Conservation (phyloP, 2,329 filamentous ascomycete genomes). For the Ceratocystiopsis brevicomis region DNA sequence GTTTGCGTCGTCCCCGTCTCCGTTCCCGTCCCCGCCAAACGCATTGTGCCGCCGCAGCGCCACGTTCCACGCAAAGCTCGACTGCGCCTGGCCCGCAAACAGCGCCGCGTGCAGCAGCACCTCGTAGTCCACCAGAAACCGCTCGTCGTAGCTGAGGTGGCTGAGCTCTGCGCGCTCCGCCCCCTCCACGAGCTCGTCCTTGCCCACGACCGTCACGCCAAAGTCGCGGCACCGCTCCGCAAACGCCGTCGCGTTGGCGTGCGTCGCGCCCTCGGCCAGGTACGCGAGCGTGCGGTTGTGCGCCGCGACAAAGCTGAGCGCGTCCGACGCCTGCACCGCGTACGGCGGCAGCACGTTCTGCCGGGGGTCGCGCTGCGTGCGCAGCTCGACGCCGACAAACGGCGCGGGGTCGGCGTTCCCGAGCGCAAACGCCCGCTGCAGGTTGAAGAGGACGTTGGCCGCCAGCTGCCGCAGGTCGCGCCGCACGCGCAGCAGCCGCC, state of each 20-base stretch:
- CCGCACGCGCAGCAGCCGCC: constrained; percentile 20
- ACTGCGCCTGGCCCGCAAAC: constrained; percentile 25
- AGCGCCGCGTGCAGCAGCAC: constrained; percentile 24
- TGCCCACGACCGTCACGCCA: constrained; percentile 22
- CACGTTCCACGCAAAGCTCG: constrained; percentile 27
- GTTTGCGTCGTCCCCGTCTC: no score
- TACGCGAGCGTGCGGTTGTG: constrained; percentile 19
- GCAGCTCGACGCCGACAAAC: constrained; percentile 19
- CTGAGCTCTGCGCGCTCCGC: constrained; percentile 17
- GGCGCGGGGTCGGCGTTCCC: constrained; percentile 6
- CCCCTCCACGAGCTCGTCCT: constrained; percentile 22
- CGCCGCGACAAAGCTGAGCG: constrained; percentile 14
- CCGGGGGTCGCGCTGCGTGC: constrained; percentile 16
- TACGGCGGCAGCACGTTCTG: constrained; percentile 12
- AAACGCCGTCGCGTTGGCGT: constrained; percentile 19
- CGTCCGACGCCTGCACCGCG: constrained; percentile 15
- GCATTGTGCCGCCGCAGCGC: constrained; percentile 20
- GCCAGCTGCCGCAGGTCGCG: constrained; percentile 17
- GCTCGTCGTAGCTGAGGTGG: constrained; percentile 27
- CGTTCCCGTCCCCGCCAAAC: constrained; percentile 7
- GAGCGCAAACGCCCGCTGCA: constrained; percentile 12
- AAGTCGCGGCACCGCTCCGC: constrained; percentile 17
- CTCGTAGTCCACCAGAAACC: constrained; percentile 30
- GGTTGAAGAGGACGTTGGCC: constrained; percentile 16
- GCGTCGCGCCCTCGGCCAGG: constrained; percentile 22